A percentile compares a stretch with the other conserved stretches of the same genome.
These are phyloP conservation scores for Talaromyces sp. DNA, from an alignment of 2,329 filamentous ascomycete species.

Conservation along the genomic window DNA sequence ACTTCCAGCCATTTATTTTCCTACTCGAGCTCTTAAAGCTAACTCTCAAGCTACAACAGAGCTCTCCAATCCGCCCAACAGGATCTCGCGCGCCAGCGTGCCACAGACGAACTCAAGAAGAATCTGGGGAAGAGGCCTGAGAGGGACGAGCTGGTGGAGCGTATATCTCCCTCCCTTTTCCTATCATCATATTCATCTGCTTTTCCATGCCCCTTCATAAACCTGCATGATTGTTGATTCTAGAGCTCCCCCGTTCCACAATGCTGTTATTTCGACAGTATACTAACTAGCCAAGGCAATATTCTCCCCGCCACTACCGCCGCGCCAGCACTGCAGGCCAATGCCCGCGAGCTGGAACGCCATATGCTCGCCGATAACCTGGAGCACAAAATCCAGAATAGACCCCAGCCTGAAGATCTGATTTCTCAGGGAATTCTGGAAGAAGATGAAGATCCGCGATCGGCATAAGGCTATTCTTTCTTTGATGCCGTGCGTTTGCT, in stretches of 20 bases:
- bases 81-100: conserved; percentile 67
- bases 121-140: conserved; percentile 66
- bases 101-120: conserved; percentile 66
- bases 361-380: conserved; percentile 85
- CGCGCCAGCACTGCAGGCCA: conserved; percentile 76
- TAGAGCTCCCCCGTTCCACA: background rate
- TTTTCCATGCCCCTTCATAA: conserved; percentile 1
- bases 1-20: background rate
- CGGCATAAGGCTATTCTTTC: conserved; percentile 1
- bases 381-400: conserved; percentile 80
- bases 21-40: background rate
- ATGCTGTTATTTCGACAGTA: background rate
- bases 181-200: background rate
- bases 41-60: conserved; percentile 36
- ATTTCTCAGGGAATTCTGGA: conserved; percentile 79
- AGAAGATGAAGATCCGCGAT: conserved; percentile 57
- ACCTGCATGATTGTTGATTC: background rate
- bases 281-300: conserved; percentile 62
- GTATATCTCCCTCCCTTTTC: conserved; percentile 52
- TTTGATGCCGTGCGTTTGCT: background rate
- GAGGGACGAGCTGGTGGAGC: conserved; percentile 76
- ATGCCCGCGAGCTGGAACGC: conserved; percentile 82
- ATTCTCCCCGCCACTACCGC: conserved; percentile 80
- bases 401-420: conserved; percentile 75
- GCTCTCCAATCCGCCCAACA: conserved; percentile 64